Percentiles rank a stretch among this genome's conserved stretches.
These are phyloP conservation scores for Trichoderma guizhouense DNA, from an alignment of 2,329 filamentous ascomycete species.

Conservation along the genomic window DNA sequence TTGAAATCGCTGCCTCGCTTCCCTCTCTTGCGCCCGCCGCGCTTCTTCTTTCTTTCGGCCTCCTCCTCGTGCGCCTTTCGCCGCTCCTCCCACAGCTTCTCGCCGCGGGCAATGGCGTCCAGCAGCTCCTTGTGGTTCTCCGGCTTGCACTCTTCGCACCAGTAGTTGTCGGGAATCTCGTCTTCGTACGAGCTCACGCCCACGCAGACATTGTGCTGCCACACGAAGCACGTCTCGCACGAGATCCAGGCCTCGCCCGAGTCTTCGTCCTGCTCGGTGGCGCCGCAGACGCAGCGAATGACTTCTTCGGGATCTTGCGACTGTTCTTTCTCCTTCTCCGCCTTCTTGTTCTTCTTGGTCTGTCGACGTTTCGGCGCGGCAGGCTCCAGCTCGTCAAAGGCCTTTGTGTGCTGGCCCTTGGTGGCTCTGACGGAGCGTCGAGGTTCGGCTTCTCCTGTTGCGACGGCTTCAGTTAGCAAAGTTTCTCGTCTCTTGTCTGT, in stretches of 20 bases:
- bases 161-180: conserved; percentile 79
- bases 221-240: conserved; percentile 86
- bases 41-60: conserved; percentile 54
- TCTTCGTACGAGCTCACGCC: conserved; percentile 76
- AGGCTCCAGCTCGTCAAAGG: conserved; percentile 70
- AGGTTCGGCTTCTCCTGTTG: conserved; percentile 62
- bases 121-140: conserved; percentile 79
- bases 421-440: conserved; percentile 93
- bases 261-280: conserved; percentile 79
- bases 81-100: conserved; percentile 79
- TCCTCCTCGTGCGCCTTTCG: conserved; percentile 62
- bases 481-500: neutral
- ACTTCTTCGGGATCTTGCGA: conserved; percentile 63
- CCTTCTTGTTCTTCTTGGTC: conserved; percentile 53
- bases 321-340: conserved; percentile 56
- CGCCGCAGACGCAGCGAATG: conserved; percentile 91
- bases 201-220: conserved; percentile 98
- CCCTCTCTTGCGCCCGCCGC: conserved; percentile 61
- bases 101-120: conserved; percentile 71
- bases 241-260: conserved; percentile 91
- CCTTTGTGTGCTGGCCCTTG: conserved; percentile 92
- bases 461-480: conserved; percentile 1
- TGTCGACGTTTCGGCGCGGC: conserved; percentile 53
- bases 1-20: conserved; percentile 64
- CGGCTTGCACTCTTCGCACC: conserved; percentile 85